Evolutionary conservation across 1,284 basidiomycete genomes (phyloP), one percentile per base, ranked within the genome.

Genomic region (Boletus hoseneyae): DNA sequence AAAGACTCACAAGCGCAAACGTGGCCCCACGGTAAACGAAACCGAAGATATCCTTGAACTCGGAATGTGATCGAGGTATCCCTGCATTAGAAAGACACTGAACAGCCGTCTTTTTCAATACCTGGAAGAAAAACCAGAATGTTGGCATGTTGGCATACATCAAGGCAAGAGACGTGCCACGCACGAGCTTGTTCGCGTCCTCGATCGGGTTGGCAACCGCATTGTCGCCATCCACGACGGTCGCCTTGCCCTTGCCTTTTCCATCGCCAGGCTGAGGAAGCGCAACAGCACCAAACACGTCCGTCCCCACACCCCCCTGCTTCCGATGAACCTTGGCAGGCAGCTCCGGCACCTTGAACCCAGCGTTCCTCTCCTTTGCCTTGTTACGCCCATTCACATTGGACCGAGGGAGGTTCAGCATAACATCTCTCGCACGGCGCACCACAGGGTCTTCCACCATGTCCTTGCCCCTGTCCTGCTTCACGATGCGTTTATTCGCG

Each of bases 11-110:
- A 53, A 83, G 57, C 19, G 82, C 79, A 63, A 79, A 83, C 12
- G 65, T 62, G 11, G 78, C 76, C 3, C 81, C 82, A 21, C 78
- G 70, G 51, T 80, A 78, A 27, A 80, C 71, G 57, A 68, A 74
- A 1, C 71, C 72, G 46, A 73, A 81, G 12, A 82, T 59, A 4
- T 83, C 80, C 52, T 79, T 81, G 63, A 83, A 87, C 38, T 85
- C 83, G 0, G 74, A 60, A 56, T 87, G 78, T 1, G 73, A 66
- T 59, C 82, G 85, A 11, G 72, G 62, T 30, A 87, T 70, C 2
- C 74, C 76, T 52, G 61, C 74, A 9, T 62, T 59, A 2, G 64
- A 57, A 1, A 81, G 68, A 41, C 65, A 67, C 5, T 62, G 65
- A 10, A 71, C 69, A 3, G 73, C 64, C 19, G 67, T 58, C 47